Base-by-base conservation (phyloP, 768 basidiomycete genomes). In the Rhizopogon vinicolor region DNA sequence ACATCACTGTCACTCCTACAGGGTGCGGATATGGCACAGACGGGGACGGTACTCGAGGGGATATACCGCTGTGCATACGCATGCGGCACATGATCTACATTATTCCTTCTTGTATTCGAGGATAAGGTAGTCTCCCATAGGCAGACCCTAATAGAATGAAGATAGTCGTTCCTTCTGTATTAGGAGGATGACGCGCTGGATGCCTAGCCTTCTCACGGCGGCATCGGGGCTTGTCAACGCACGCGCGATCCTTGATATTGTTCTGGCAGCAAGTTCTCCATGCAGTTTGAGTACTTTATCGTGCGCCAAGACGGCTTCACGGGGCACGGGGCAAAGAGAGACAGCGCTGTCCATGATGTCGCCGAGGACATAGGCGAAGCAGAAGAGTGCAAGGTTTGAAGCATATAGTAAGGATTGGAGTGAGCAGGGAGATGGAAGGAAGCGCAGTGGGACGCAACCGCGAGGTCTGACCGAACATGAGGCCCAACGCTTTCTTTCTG, bases 261-360 rank as follows among this genome's bases (percentile, higher is more conserved):
- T 65, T 92, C 91, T 1, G 69, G 62, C 0, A 90, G 90, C 5
- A 92, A 75, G 18, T 78, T 79, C 5, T 90, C 86, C 76, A 85
- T 81, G 88, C 91, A 93, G 60, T 85, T 78, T 3, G 75, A 93
- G 72, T 1, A 83, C 81, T 40, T 81, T 80, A 66, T 93, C 91
- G 62, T 89, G 87, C 1, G 83, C 79, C 65, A 81, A 78, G 18
- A 92, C 80, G 41, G 81, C 82, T 50, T 90, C 83, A 62, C 91
- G 90, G 3, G 86, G 76, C 14, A 91, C 87, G 16, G 84, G 74
- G 18, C 86, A 84, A 58, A 90, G 81, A 44, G 87, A 91, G 5
- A 90, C 82, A 3, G 89, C 89, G 59, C 87, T 85, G 65, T 91
- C 87, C 83, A 92, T 86, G 71, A 93, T 89, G 63, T 91, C 87